Evolutionary conservation across 352 stramenopile genomes (phyloP).

Genomic region (Phytophthora boehmeriae): DNA sequence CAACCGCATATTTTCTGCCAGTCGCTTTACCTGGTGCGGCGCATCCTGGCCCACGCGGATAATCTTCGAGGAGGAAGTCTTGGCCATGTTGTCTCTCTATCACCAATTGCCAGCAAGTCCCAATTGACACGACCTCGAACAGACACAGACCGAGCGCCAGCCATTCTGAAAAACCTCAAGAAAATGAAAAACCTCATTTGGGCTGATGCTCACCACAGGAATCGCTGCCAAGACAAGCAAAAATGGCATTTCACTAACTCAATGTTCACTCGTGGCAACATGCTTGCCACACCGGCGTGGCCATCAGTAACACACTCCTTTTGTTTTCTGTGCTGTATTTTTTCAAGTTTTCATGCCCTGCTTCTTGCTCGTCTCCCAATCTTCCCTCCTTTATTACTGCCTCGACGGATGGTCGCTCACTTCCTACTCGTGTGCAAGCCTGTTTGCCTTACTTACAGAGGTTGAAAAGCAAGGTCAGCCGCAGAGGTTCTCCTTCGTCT

Average conservation of each 20-base stretch:
- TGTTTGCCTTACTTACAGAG: slow-evolving; percentile 12
- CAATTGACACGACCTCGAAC: slow-evolving; percentile 23
- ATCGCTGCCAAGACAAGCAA: no score
- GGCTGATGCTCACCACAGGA: no score
- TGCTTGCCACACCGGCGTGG: no score
- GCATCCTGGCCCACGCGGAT: slow-evolving; percentile 79
- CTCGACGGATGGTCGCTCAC: slow-evolving; percentile 22
- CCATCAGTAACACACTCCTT: neutral
- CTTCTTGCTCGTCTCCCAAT: slow-evolving; percentile 14
- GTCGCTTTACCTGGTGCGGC: slow-evolving; percentile 65
- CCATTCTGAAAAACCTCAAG: slow-evolving; percentile 21
- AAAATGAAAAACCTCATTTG: no score
- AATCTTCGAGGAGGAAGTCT: slow-evolving; percentile 66
- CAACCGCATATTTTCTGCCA: neutral
- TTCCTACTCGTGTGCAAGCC: slow-evolving; percentile 19
- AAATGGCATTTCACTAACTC: no score
- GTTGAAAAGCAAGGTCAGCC: slow-evolving; percentile 13
- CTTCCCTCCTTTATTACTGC: slow-evolving; percentile 35
- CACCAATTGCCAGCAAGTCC: slow-evolving; percentile 20
- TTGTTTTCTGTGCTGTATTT: slow-evolving; percentile 33
- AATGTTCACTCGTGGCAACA: no score
- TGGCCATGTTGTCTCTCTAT: slow-evolving; percentile 54
- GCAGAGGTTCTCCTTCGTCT: slow-evolving; percentile 16
- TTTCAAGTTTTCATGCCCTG: slow-evolving; percentile 35
- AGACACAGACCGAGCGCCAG: slow-evolving; percentile 33